Conservation (phyloP, 345 rosid genomes). For the Brassica rapa region DNA sequence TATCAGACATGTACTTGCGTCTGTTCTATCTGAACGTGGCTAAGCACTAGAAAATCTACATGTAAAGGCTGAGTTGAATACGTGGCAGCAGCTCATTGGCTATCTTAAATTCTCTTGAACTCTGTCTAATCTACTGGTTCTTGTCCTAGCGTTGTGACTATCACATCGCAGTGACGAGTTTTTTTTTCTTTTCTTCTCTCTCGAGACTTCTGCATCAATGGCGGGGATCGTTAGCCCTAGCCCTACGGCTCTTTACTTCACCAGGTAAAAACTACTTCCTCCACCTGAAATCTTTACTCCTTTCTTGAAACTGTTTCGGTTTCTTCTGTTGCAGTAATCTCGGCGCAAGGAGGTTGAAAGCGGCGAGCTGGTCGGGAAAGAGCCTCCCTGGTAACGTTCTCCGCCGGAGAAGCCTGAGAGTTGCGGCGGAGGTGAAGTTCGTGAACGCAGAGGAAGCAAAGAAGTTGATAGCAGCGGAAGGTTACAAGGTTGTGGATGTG, state of each 20-base stretch:
- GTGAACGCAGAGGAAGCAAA: slow-evolving; percentile 88
- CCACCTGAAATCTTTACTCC: neutral
- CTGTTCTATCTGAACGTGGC: neutral
- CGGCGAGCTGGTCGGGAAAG: slow-evolving; percentile 48
- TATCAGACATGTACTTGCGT: slow-evolving; percentile 4
- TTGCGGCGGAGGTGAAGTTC: slow-evolving; percentile 76
- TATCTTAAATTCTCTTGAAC: slow-evolving; percentile 53
- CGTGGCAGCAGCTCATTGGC: slow-evolving; percentile 72
- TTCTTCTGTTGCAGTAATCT: slow-evolving; percentile 51
- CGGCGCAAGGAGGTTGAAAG: slow-evolving; percentile 45
- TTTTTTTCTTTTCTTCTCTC: neutral
- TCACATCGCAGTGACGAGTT: slow-evolving; percentile 23
- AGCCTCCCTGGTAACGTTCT: slow-evolving; percentile 38
- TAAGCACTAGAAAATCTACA: slow-evolving; percentile 10
- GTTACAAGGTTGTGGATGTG: slow-evolving; percentile 70
- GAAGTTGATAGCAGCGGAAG: slow-evolving; percentile 57
- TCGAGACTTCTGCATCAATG: slow-evolving; percentile 44
- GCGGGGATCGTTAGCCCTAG: slow-evolving; percentile 55
- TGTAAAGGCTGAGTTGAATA: slow-evolving; percentile 24
- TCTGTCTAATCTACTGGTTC: slow-evolving; percentile 26
- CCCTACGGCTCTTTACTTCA: slow-evolving; percentile 51
- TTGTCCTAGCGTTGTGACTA: slow-evolving; percentile 26
- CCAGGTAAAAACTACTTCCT: slow-evolving; percentile 48
- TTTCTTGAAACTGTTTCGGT: slow-evolving; percentile 7
- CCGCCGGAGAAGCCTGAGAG: slow-evolving; percentile 45